Base-by-base conservation (phyloP, 345 rosid genomes). In the Nephelium lappaceum region DNA sequence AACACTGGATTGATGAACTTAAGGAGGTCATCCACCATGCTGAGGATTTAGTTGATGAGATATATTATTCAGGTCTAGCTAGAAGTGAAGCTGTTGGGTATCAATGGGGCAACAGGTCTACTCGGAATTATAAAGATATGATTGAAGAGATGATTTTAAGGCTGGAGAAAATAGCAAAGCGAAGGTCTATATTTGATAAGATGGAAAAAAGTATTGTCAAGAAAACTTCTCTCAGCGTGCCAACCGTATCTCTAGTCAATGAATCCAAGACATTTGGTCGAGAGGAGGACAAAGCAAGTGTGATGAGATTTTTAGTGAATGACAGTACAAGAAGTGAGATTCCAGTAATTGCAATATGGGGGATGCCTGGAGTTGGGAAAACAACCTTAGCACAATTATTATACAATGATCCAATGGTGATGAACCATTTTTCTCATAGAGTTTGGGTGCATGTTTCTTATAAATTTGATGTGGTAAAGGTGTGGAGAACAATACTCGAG, bases 401-500 rank as follows among this genome's bases (percentile, higher is more conserved):
- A 19, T 84, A 79, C 78, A 84, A 77, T 53, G 83, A 85, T 53
- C 57, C 23, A 7, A 73, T 43, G 12, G 81, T 71, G 61, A 62
- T 36, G 58, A n/a, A 67, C 9, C 79, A 72, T 69, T 86, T 81
- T 73, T 27, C 71, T 23, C 57, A 71, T 5, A 71, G 68, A 58
- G 81, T 55, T 3, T 87, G 90, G 90, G 78, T 68, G 69, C 82
- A 82, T 80, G 84, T 85, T 53, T 87, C 90, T 10, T 87, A 85
- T 38, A 80, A 80, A 9, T 83, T 85, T 63, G 83, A 85, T 71
- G 76, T 87, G 72, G 39, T 78, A 58, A 85, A 76, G 73, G 78
- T 85, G 55, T 81, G 86, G 45, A 78, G 78, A 57, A 76, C 80
- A 27, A 77, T 85, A 15, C 70, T 77, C 18, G 86, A 83, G 66